Evolutionary conservation across 257 asterid genomes (phyloP).

Genomic region (Jaltomata sinuosa): DNA sequence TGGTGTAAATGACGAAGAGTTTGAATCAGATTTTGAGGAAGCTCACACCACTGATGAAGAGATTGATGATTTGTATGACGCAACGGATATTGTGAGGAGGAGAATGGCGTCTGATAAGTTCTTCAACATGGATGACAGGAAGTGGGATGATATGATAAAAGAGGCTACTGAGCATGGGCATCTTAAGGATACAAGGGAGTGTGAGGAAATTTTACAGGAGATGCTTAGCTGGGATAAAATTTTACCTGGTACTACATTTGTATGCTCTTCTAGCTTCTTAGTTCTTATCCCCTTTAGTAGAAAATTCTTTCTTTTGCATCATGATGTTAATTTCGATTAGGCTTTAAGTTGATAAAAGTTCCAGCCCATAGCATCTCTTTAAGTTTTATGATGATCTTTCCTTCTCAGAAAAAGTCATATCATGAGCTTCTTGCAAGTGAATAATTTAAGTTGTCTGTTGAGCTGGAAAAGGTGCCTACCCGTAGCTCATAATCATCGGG

Average conservation of each 20-base stretch:
- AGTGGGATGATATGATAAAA: constrained; percentile 76
- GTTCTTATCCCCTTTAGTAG: neutral
- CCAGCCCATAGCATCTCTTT: neutral
- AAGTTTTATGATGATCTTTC: neutral
- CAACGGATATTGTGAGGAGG: constrained; percentile 40
- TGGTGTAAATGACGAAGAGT: constrained; percentile 41
- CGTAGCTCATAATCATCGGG: neutral
- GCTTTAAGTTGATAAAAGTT: neutral
- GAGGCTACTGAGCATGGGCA: constrained; percentile 56
- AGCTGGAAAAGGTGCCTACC: neutral
- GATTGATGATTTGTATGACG: constrained; percentile 54
- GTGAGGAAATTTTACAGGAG: constrained; percentile 77
- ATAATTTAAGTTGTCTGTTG: neutral
- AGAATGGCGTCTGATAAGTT: constrained; percentile 42
- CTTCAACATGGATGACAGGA: constrained; percentile 56
- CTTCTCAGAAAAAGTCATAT: too few relatives aligned
- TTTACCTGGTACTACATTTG: constrained; percentile 57
- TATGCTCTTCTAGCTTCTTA: neutral
- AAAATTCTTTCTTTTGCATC: neutral
- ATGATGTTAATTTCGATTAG: neutral
- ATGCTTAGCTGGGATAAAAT: constrained; percentile 82
- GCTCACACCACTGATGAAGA: constrained; percentile 55
- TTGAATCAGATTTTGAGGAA: constrained; percentile 64
- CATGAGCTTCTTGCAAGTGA: neutral
- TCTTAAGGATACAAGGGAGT: constrained; percentile 62